Evolutionary conservation across 2,329 filamentous ascomycete species (phyloP).

Genomic region (Xylaria sp.): DNA sequence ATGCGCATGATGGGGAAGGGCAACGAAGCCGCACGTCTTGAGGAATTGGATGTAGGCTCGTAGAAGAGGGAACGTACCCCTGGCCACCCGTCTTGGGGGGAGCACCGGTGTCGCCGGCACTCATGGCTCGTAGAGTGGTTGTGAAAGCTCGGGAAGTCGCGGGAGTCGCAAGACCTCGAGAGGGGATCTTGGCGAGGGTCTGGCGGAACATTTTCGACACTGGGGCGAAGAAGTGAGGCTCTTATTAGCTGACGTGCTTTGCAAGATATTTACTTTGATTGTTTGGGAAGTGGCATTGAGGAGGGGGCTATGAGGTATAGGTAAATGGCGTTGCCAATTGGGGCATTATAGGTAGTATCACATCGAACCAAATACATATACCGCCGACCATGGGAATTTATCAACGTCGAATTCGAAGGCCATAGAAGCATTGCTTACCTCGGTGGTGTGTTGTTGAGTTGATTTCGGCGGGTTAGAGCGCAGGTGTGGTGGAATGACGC

Average conservation of each 20-base stretch:
- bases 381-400: not conserved
- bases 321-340: not conserved
- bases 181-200: slow-evolving; percentile 65
- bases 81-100: slow-evolving; percentile 64
- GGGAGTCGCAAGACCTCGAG: slow-evolving; percentile 64
- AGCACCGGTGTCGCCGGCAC: slow-evolving; percentile 75
- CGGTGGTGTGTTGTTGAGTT: slow-evolving; percentile 25
- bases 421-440: slow-evolving; percentile 22
- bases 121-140: slow-evolving; percentile 71
- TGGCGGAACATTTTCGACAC: slow-evolving; percentile 73
- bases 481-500: slow-evolving; percentile 33
- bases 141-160: slow-evolving; percentile 69
- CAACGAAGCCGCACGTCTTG: not conserved
- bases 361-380: not conserved
- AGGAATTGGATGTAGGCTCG: not conserved
- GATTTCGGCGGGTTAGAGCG: slow-evolving; percentile 3
- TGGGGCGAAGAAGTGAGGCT: slow-evolving; percentile 27
- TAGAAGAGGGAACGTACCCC: slow-evolving; percentile 58
- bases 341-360: not conserved
- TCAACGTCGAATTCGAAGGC: not conserved
- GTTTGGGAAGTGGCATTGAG: not conserved
- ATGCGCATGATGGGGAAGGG: not conserved
- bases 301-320: not conserved
- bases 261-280: not conserved
- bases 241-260: slow-evolving; percentile 30